Conservation (phyloP, 148 eudicot genomes). For the Nyssa sinensis region DNA sequence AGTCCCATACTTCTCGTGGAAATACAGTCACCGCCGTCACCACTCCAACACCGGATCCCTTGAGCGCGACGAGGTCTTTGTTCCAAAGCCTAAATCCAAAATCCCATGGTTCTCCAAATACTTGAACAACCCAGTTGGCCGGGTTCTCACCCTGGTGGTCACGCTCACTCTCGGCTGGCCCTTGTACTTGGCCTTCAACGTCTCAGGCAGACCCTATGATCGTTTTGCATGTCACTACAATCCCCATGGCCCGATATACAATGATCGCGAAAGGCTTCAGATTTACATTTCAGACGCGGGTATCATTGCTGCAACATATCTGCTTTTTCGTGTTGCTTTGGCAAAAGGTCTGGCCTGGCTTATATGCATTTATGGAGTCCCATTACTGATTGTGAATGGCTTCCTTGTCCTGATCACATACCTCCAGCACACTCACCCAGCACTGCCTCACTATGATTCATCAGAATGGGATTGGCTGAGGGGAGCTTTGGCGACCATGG, state of each 20-base stretch:
- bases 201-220: constrained; percentile 50
- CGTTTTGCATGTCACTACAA: constrained; percentile 51
- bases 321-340: constrained; percentile 29
- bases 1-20: constrained; percentile 71
- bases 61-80: constrained; percentile 58
- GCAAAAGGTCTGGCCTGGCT: constrained; percentile 44
- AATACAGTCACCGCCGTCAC: constrained; percentile 68
- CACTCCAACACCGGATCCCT: constrained; percentile 65
- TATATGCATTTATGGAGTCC: constrained; percentile 34
- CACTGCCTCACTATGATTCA: constrained; percentile 52
- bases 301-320: constrained; percentile 8
- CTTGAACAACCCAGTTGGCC: constrained; percentile 43
- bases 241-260: constrained; percentile 51
- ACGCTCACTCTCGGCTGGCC: constrained; percentile 61
- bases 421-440: constrained; percentile 57
- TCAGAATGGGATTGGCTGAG: constrained; percentile 64
- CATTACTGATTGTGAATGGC: constrained; percentile 42
- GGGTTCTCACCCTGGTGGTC: constrained; percentile 32
- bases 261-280: constrained; percentile 40
- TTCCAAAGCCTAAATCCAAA: constrained; percentile 47
- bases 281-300: constrained; percentile 45
- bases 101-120: constrained; percentile 44
- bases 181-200: constrained; percentile 51
- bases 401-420: constrained; percentile 55
- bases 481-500: constrained; percentile 57